Evolutionary conservation across 768 basidiomycete genomes (phyloP).

Genomic region (Russula emetica): DNA sequence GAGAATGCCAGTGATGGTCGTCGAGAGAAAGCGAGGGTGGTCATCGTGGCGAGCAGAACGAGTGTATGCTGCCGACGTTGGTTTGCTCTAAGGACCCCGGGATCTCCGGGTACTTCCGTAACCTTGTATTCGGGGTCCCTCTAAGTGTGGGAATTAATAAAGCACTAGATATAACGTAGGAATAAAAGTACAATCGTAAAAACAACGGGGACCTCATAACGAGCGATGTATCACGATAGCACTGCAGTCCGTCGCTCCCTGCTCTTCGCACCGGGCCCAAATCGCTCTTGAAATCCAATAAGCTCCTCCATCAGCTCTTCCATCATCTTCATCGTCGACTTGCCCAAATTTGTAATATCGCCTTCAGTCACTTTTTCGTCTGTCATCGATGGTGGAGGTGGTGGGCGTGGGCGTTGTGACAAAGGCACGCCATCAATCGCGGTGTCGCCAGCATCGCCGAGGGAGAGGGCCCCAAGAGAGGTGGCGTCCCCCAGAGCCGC

Average conservation of each 20-base stretch:
- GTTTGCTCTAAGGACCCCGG: neutral
- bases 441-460: constrained; percentile 34
- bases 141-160: constrained; percentile 1
- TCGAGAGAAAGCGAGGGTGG: constrained; percentile 11
- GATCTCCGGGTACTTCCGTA: neutral
- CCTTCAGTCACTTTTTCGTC: constrained; percentile 27
- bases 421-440: constrained; percentile 32
- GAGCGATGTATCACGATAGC: constrained; percentile 30
- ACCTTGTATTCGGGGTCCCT: neutral
- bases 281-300: constrained; percentile 83
- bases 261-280: constrained; percentile 54
- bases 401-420: constrained; percentile 26
- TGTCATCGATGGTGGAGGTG: constrained; percentile 28
- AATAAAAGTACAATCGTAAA: constrained; percentile 27
- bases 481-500: constrained; percentile 42
- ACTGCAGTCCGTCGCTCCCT: constrained; percentile 37
- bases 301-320: constrained; percentile 89
- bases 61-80: neutral
- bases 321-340: constrained; percentile 73
- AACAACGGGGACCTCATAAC: neutral
- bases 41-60: constrained; percentile 9
- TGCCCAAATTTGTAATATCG: neutral
- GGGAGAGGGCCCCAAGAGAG: constrained; percentile 19
- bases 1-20: constrained; percentile 35
- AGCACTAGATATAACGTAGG: constrained; percentile 27